These are phyloP conservation scores for Yamadazyma blattariae DNA, from an alignment of 1,139 yeast species.

Conservation along the genomic window DNA sequence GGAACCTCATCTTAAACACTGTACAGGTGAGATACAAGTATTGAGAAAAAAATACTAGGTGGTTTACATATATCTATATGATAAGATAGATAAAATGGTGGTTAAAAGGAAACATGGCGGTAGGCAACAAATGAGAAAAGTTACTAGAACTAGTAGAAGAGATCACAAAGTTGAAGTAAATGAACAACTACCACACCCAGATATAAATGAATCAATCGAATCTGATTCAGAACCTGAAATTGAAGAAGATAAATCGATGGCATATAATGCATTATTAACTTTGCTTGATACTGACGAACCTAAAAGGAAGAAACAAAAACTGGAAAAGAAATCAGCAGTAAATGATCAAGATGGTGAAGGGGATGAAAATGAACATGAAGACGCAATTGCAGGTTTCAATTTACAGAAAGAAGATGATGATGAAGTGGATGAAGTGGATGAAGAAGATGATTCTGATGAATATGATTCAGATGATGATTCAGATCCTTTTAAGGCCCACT, in stretches of 20 bases:
- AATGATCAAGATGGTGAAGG: not conserved
- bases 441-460: slow-evolving; percentile 22
- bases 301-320: slow-evolving; percentile 15
- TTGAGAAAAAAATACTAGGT: no score
- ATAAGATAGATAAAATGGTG: slow-evolving; percentile 1
- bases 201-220: slow-evolving; percentile 9
- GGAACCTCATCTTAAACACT: no score
- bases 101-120: slow-evolving; percentile 28
- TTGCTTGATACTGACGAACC: slow-evolving; percentile 41
- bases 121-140: slow-evolving; percentile 54
- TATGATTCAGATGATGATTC: slow-evolving; percentile 28
- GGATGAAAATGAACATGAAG: slow-evolving; percentile 29
- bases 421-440: slow-evolving; percentile 27
- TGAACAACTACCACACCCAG: not conserved
- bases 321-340: slow-evolving; percentile 1
- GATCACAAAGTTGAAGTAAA: not conserved
- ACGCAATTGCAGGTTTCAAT: slow-evolving; percentile 23
- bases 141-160: slow-evolving; percentile 53
- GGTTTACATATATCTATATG: no score
- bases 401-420: slow-evolving; percentile 32
- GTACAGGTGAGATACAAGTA: no score
- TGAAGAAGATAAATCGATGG: slow-evolving; percentile 35
- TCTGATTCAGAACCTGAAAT: slow-evolving; percentile 15
- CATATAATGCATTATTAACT: slow-evolving; percentile 75
- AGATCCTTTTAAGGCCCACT: slow-evolving; percentile 78